These are phyloP conservation scores for Penicillium aurantiogriseum DNA, from an alignment of 2,329 filamentous ascomycete species.

Conservation along the genomic window DNA sequence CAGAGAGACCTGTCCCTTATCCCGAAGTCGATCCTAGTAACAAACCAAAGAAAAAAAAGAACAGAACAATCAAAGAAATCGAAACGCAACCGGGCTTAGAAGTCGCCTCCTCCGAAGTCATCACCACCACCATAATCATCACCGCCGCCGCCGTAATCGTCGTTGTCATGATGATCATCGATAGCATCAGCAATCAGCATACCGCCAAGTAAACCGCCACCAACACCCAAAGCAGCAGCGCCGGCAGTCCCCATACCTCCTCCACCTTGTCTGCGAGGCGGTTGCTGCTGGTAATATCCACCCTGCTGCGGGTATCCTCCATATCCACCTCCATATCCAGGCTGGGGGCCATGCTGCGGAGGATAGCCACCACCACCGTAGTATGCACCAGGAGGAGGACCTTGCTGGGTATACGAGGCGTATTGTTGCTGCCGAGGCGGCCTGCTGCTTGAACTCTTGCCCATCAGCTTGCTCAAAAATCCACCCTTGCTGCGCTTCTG, in stretches of 20 bases:
- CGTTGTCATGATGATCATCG: conserved; percentile 30
- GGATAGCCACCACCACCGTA: conserved; percentile 37
- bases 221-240: conserved; percentile 73
- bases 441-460: conserved; percentile 40
- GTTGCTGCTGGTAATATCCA: conserved; percentile 41
- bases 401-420: conserved; percentile 27
- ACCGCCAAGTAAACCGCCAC: conserved; percentile 78
- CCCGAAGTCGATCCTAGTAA: neutral
- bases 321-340: conserved; percentile 32
- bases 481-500: conserved; percentile 45
- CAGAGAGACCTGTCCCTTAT: neutral
- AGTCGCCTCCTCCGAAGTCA: conserved; percentile 30
- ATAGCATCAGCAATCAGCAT: conserved; percentile 67
- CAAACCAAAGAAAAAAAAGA: neutral
- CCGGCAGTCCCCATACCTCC: conserved; percentile 67
- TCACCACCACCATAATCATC: conserved; percentile 35
- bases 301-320: conserved; percentile 37
- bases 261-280: conserved; percentile 46
- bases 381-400: conserved; percentile 25
- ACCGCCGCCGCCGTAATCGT: conserved; percentile 23
- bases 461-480: conserved; percentile 54
- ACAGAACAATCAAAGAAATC: neutral
- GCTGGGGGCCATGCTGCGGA: conserved; percentile 21
- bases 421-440: conserved; percentile 28
- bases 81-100: conserved; percentile 13